Evolutionary conservation across 331 rosid genomes (phyloP), one percentile per base, ranked within the genome.

Genomic region (Malus hybrid): DNA sequence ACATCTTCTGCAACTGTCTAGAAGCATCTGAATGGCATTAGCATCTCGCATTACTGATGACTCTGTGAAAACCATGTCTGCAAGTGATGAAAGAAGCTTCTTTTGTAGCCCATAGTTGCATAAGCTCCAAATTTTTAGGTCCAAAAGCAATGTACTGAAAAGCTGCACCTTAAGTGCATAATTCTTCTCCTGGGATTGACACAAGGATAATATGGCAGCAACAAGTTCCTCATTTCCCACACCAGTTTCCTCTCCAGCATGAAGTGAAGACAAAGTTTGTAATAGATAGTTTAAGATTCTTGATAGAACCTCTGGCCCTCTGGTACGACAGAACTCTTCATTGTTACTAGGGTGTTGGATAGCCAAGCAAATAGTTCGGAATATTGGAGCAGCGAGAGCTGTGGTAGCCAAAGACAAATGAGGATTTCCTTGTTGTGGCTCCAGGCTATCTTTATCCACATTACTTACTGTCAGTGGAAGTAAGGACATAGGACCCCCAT

Each of bases 41-140:
- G 99, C 99, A 74, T 92, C 97, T 65, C 97, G 93, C 97, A 95
- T 95, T 61, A 92, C 93, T 44, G 85, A 80, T 10, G 90, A 86
- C 84, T 95, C 93, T 16, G 97, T 89, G 84, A 95, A 92, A 76
- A 95, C 97, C 97, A 92, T 92, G 89, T 95, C 99, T 15, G 99
- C 97, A 63, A 95, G 99, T 62, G 99, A 92, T 80, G 99, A 92
- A 56, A 95, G 84, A 84, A 95, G 99, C 89, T 95, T 95, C 87
- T 95, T 95, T 75, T 95, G 99, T 75, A 95, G 83, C 77, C 99
- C 97, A 85, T 95, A 95, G 83, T 87, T 90, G 73, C 99, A 95
- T 80, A 92, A 89, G 80, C 99, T 85, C 99, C 99, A 95, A 62
- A 90, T 86, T 86, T 90, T 95, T 29, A 95, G 86, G 83, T 95